These are phyloP conservation scores for Truncatella angustata DNA, from an alignment of 2,329 filamentous ascomycete species.

Conservation along the genomic window DNA sequence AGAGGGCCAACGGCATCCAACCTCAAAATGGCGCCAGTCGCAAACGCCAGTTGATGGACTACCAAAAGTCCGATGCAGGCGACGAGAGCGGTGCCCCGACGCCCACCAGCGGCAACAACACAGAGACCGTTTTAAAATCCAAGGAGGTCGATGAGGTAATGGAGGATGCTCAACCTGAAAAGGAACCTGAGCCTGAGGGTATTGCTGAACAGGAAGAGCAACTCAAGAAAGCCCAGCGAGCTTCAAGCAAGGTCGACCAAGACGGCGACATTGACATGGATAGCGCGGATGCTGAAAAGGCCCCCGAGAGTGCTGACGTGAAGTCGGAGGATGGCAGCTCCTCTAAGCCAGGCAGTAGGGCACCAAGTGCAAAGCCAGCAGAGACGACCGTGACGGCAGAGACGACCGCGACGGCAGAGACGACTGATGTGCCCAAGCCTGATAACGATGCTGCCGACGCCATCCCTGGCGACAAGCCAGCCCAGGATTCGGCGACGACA, in stretches of 20 bases:
- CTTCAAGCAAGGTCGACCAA: slow-evolving; percentile 24
- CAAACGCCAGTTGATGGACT: slow-evolving; percentile 44
- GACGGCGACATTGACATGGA: slow-evolving; percentile 51
- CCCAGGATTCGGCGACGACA: slow-evolving; percentile 1
- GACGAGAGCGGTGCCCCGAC: slow-evolving; percentile 38
- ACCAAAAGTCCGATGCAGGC: slow-evolving; percentile 43
- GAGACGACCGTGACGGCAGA: not conserved
- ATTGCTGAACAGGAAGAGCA: slow-evolving; percentile 22
- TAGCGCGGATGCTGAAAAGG: slow-evolving; percentile 30
- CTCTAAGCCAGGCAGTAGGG: not conserved
- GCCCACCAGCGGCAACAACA: slow-evolving; percentile 31
- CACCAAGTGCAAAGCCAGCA: not conserved
- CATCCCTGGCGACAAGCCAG: slow-evolving; percentile 1
- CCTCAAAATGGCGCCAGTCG: slow-evolving; percentile 45
- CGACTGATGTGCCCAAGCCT: no score
- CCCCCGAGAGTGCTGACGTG: slow-evolving; percentile 23
- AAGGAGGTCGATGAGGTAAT: slow-evolving; percentile 39
- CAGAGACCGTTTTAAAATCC: slow-evolving; percentile 33
- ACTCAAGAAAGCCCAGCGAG: slow-evolving; percentile 17
- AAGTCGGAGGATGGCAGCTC: slow-evolving; percentile 35
- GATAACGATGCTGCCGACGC: slow-evolving; percentile 3
- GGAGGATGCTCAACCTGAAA: slow-evolving; percentile 25
- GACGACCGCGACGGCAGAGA: not conserved
- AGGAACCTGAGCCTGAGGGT: slow-evolving; percentile 16
- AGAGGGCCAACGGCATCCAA: slow-evolving; percentile 68